A percentile compares a stretch with the other conserved stretches of the same genome.
Conservation (phyloP, 2,329 filamentous ascomycete species). For the Dactylellina sp. region DNA sequence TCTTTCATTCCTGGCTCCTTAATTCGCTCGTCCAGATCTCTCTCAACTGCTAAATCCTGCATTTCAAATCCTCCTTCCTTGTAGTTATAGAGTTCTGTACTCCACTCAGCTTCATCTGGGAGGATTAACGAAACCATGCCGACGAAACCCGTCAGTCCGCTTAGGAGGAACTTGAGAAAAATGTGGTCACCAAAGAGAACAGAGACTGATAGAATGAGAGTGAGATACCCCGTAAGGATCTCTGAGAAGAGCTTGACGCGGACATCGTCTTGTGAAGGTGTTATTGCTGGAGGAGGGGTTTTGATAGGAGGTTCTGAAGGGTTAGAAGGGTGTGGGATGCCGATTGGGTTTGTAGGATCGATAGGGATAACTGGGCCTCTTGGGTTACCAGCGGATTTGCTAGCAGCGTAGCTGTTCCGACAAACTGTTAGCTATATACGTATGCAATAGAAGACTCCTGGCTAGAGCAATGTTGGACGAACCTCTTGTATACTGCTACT, state of each 20-base stretch:
- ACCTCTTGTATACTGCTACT: slow-evolving; percentile 41
- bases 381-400: not conserved
- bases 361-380: slow-evolving; percentile 42
- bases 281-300: not conserved
- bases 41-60: slow-evolving; percentile 25
- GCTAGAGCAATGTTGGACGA: slow-evolving; percentile 2
- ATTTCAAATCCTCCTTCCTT: slow-evolving; percentile 50
- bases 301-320: slow-evolving; percentile 4
- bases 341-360: slow-evolving; percentile 27
- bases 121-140: slow-evolving; percentile 40
- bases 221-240: slow-evolving; percentile 43
- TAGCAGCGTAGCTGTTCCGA: slow-evolving; percentile 13
- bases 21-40: slow-evolving; percentile 3
- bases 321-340: slow-evolving; percentile 15
- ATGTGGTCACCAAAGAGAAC: slow-evolving; percentile 38
- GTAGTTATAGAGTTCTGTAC: slow-evolving; percentile 38
- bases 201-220: slow-evolving; percentile 28
- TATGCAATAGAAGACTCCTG: not conserved
- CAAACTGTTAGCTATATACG: not conserved
- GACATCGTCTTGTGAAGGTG: slow-evolving; percentile 14
- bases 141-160: slow-evolving; percentile 47
- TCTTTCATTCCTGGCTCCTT: slow-evolving; percentile 30
- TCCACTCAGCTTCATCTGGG: slow-evolving; percentile 46
- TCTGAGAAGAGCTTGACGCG: slow-evolving; percentile 48
- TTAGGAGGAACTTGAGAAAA: slow-evolving; percentile 47